Conservation (phyloP, 2,329 filamentous ascomycete species). For the Pseudogymnoascus sp. region DNA sequence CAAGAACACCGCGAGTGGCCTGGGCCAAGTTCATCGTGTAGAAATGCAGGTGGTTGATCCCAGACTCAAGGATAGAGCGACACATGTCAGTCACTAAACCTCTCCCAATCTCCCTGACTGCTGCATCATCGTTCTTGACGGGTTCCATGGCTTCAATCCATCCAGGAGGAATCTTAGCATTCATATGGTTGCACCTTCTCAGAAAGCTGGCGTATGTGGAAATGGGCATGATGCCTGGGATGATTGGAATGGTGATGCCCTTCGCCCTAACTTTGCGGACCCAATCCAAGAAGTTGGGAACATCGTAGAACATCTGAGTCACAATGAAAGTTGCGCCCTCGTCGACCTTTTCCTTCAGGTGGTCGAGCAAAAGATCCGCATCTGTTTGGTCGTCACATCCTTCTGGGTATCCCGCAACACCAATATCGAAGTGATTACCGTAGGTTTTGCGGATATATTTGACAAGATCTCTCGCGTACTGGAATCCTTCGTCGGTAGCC, state of each 20-base stretch:
- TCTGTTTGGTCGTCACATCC: conserved; percentile 90
- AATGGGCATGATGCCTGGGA: conserved; percentile 88
- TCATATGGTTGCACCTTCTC: conserved; percentile 83
- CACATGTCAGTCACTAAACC: conserved; percentile 85
- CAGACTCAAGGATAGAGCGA: conserved; percentile 71
- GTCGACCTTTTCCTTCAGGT: conserved; percentile 96
- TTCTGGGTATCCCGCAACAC: conserved; percentile 93
- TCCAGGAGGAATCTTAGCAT: conserved; percentile 70
- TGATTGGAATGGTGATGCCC: conserved; percentile 77
- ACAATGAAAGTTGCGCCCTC: conserved; percentile 90
- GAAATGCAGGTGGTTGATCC: conserved; percentile 84
- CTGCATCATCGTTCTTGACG: conserved; percentile 92
- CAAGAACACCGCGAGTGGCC: conserved; percentile 86
- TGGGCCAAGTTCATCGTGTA: conserved; percentile 99
- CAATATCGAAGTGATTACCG: conserved; percentile 91
- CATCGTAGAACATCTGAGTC: conserved; percentile 99
- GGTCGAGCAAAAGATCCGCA: conserved; percentile 76
- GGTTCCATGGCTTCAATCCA: conserved; percentile 83
- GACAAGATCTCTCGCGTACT: conserved; percentile 84
- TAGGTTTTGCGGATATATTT: conserved; percentile 70
- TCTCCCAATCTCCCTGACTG: conserved; percentile 84
- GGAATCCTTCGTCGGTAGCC: conserved; percentile 77
- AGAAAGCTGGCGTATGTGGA: conserved; percentile 92
- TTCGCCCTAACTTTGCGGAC: conserved; percentile 75
- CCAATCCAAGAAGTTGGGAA: conserved; percentile 90